Evolutionary conservation across 2,329 filamentous ascomycete genomes (phyloP).

Genomic region (Fusarium nisikadoi): DNA sequence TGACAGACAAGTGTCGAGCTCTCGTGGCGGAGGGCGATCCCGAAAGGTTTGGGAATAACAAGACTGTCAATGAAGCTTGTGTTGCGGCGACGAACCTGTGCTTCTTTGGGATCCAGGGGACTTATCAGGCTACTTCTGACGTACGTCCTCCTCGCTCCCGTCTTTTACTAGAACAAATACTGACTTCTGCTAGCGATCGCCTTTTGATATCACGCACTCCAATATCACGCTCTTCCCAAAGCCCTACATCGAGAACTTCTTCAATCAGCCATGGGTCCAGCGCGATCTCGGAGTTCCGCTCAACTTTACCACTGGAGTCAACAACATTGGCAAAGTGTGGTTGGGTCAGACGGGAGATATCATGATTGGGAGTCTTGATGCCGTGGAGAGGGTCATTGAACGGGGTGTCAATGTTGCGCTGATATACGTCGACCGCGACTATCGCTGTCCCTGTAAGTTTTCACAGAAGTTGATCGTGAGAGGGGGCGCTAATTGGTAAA

Average conservation of each 20-base stretch:
- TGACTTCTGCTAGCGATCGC: conserved; percentile 57
- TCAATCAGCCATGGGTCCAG: conserved; percentile 68
- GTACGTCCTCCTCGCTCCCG: background rate
- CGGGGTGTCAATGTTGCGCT: conserved; percentile 73
- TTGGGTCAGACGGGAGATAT: conserved; percentile 71
- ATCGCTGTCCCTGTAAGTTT: conserved; percentile 67
- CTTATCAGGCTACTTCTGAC: conserved; percentile 1
- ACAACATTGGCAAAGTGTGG: conserved; percentile 56
- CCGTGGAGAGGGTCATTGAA: conserved; percentile 67
- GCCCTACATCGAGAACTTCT: conserved; percentile 68
- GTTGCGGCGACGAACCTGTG: conserved; percentile 55
- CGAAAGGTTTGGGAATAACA: conserved; percentile 51
- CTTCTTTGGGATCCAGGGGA: conserved; percentile 22
- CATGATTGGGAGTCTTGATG: conserved; percentile 50
- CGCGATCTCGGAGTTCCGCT: conserved; percentile 69
- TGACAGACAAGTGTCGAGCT: conserved; percentile 61
- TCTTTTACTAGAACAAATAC: background rate
- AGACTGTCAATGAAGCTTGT: conserved; percentile 58
- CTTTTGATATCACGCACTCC: conserved; percentile 69
- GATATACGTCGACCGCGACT: conserved; percentile 72
- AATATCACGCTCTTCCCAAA: conserved; percentile 67
- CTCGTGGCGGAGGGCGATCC: conserved; percentile 49
- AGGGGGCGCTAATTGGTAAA: background rate
- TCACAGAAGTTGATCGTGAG: accelerated
- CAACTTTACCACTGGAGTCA: conserved; percentile 60